Evolutionary conservation across 1,284 basidiomycete species (phyloP), one percentile per base, ranked within the genome.

Genomic region (Polyporus tsugae): DNA sequence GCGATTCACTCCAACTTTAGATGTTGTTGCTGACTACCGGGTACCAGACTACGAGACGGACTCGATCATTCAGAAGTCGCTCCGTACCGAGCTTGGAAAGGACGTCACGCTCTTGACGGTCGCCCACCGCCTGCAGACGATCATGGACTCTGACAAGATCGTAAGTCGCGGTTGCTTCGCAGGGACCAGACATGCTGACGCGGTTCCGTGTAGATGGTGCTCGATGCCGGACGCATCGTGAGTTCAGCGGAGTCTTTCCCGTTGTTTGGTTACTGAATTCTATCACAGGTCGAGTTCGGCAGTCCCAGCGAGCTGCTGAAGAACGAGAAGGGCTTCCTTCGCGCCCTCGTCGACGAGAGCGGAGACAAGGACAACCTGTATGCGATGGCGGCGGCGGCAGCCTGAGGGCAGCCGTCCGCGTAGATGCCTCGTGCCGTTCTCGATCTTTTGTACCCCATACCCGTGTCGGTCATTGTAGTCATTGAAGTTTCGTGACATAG

Each of bases 111-210:
- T 92, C 4, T 83, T 92, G 58, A 91, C 89, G 15, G 82, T 92
- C 60, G 91, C 91, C 1, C 91, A 92, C 77, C 86, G 91, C 42
- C 79, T 92, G 13, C 89, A 90, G 73, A 92, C 90, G 1, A 89
- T 92, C 72, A 90, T 91, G 82, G 90, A 91, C 70, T 84, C 87
- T 0, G 82, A 82, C 74, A 81, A 79, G 65, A 79, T 80, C 52
- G 78, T 78, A 71, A 66, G 83, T 75, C 0, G 42, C 71, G 73
- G 70, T 73, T n/a, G 33, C 72, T 33, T 44, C 13, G 15, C 25
- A 22, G 46, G 49, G 4, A 22, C 66, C n/a, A 64, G 69, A 33
- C 15, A 25, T 22, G n/a, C 52, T 68, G 6, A 38, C 35, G 11
- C 11, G 25, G 25, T 17, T 44, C 13, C 36, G 11, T 57, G 11